Evolutionary conservation across 352 stramenopile species (phyloP).

Genomic region (Pythium brassicae): DNA sequence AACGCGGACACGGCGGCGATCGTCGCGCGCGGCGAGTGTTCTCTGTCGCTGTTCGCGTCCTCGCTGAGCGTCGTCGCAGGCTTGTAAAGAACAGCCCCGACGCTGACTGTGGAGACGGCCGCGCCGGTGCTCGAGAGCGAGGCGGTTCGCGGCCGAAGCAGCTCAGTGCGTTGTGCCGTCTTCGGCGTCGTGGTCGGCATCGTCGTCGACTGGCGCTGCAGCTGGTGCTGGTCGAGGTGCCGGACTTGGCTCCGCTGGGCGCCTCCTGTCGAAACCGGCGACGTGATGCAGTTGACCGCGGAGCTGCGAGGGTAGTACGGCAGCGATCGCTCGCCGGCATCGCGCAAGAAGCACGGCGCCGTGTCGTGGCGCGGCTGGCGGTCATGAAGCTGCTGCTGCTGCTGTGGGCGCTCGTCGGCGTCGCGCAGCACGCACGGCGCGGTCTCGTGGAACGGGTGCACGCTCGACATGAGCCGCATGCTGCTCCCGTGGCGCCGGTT

Average conservation of each 20-base stretch:
- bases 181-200: too few relatives aligned
- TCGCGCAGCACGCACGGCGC: conserved; percentile 11
- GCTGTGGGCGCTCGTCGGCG: not conserved
- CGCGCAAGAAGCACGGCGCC: not conserved
- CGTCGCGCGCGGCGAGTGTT: conserved; percentile 16
- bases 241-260: not conserved
- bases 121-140: not conserved
- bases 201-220: not conserved
- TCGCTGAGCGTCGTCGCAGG: not conserved
- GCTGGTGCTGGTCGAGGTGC: conserved; percentile 1
- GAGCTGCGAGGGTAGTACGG: conserved; percentile 14
- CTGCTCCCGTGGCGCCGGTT: not conserved
- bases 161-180: too few relatives aligned
- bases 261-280: not conserved
- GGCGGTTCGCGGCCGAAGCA: too few relatives aligned
- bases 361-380: not conserved
- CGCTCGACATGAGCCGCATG: conserved; percentile 3
- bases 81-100: conserved; percentile 14
- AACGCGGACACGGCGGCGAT: conserved; percentile 53
- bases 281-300: conserved; percentile 14
- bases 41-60: conserved; percentile 1
- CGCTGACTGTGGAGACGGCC: conserved; percentile 5
- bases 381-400: not conserved
- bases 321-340: not conserved
- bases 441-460: conserved; percentile 11